Evolutionary conservation across 2,329 filamentous ascomycete species (phyloP).

Genomic region (Gaeumannomyces tritici): DNA sequence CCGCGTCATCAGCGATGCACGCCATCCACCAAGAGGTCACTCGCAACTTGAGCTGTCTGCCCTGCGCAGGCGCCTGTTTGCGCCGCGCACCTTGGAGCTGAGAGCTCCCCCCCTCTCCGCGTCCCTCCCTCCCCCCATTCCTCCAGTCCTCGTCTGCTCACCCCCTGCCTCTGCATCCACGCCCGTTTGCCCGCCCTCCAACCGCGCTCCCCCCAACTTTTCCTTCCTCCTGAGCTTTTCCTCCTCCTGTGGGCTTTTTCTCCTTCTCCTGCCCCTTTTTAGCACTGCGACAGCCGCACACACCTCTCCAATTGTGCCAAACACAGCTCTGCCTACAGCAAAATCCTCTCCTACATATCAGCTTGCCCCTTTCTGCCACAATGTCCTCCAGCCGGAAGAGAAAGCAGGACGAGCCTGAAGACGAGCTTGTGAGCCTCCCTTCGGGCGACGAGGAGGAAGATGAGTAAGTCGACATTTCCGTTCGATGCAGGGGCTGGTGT

Average conservation of each 20-base stretch:
- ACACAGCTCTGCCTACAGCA: neutral
- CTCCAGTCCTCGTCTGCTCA: neutral
- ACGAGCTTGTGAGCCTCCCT: constrained; percentile 44
- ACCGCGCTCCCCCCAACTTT: constrained; percentile 1
- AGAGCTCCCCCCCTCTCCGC: constrained; percentile 11
- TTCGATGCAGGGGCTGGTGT: constrained; percentile 16
- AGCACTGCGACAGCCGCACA: constrained; percentile 8
- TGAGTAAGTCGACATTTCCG: constrained; percentile 33
- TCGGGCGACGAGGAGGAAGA: constrained; percentile 42
- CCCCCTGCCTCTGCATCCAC: constrained; percentile 4
- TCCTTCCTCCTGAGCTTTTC: neutral
- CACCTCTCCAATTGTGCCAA: neutral
- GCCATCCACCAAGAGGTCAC: neutral
- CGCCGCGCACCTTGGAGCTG: constrained; percentile 4
- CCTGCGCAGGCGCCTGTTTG: neutral
- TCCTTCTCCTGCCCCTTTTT: constrained; percentile 7
- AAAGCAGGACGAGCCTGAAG: constrained; percentile 39
- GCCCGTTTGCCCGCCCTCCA: constrained; percentile 5
- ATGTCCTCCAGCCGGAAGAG: constrained; percentile 44
- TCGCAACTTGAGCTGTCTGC: neutral
- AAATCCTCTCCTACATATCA: constrained; percentile 17
- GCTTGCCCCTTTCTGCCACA: constrained; percentile 9
- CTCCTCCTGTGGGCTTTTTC: constrained; percentile 6
- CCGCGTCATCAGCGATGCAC: neutral
- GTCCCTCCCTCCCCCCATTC: constrained; percentile 7